Base-by-base conservation (phyloP, 1,284 basidiomycete species). In the Malassezia caprae region DNA sequence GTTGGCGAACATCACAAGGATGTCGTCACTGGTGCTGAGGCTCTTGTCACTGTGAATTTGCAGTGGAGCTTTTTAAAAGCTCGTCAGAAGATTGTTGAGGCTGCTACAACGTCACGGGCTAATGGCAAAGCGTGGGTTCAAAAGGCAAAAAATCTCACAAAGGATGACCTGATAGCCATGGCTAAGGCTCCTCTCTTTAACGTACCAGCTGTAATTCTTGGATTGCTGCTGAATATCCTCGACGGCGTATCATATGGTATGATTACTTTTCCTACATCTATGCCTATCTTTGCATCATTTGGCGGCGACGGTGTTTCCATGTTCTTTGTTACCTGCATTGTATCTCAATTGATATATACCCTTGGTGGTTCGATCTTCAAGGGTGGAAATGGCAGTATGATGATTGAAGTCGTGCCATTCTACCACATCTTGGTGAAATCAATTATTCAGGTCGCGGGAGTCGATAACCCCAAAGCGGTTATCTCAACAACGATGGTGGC, bases 361-460 rank as follows among this genome's bases (percentile, higher is more conserved):
- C 58, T 72, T 8, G 90, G 90, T 1, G 90, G 88, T 1, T 90
- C 87, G 62, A 86, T 86, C 35, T 96, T 96, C 76, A 77, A 77
- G 51, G 78, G 72, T 27, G 76, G 76, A 8, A 96, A 94, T 76
- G 90, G 90, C 8, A 91, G 87, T 51, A 96, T 96, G 90, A 94
- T 96, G 90, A 96, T 96, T 61, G 91, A 96, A 76, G 88, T 90
- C 11, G 62, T 73, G 6, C 91, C 93, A 0, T 96, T 96, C 78
- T 94, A 91, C 73, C 91, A 96, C 73, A 87, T 96, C 56, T 79
- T 96, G 42, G 87, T 88, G 4, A 82, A 80, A 42, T 82, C 80
- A 37, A 93, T 96, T 53, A 82, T 85, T 8, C 69, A 77, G 4
- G 78, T 86, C 15, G 81, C 93, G 21, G 88, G 86, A 2, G 81